Evolutionary conservation across 2,329 filamentous ascomycete genomes (phyloP), one percentile per base, ranked within the genome.

Genomic region (Eurotiales sp.): DNA sequence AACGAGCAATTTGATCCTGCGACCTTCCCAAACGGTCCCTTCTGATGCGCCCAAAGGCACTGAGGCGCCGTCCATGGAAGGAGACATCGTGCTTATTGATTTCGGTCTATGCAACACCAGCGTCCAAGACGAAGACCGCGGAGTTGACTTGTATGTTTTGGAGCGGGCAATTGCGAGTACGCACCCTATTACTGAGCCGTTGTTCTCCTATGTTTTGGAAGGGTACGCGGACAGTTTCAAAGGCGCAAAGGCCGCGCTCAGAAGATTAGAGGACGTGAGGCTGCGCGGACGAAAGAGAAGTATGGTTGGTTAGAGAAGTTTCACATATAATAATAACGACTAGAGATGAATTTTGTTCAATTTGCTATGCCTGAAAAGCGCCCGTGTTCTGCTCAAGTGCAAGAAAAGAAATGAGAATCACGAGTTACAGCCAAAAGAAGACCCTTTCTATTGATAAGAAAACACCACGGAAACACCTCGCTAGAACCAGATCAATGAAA

Each of bases 131-230:
- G 93, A 99, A 72, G 93, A 99, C 66, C 82, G 91, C 50, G 93
- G 93, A 0, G 93, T 99, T 34, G 93, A 99, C 74, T 71, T 99
- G 50, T 99, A 99, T 69, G 93, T 99, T 10, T 76, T 99, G 42
- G 93, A 99, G 71, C 78, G 93, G 48, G 93, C 93, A 1, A 97
- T 97, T 76, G 88, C 86, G 19, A 96, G 90, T 64, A 97, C 93
- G 30, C 93, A 99, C 75, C 92, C 93, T 0, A 81, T 85, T 46
- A 89, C 90, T 0, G 89, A 95, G 66, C 77, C 76, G 17, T 74
- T 95, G 56, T 95, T 95, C 59, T 32, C 37, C 12, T 72, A 77
- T 27, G 82, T 87, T 61, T 78, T 96, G 17, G 76, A 80, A 51
- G 86, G 82, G 2, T 99, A 99, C 72, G 79, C 74, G 46, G 78